These are phyloP conservation scores for Suillus bovinus DNA, from an alignment of 768 basidiomycete genomes.

Conservation along the genomic window DNA sequence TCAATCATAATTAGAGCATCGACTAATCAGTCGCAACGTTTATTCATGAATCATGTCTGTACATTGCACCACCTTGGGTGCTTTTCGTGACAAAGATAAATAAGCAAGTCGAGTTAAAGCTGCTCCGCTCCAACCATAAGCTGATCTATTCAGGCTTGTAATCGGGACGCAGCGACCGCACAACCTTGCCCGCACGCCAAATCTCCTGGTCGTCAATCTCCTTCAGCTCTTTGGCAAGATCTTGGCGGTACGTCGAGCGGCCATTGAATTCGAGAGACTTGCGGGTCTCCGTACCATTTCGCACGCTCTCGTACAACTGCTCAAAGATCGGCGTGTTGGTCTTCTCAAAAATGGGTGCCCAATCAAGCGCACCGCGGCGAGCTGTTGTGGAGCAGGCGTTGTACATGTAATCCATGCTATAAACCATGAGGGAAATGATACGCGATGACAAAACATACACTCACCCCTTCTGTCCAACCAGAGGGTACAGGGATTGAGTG, in stretches of 20 bases:
- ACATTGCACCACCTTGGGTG: constrained; percentile 26
- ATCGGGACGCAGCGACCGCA: constrained; percentile 86
- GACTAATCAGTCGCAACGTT: neutral
- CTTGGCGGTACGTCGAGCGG: constrained; percentile 87
- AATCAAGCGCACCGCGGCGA: constrained; percentile 97
- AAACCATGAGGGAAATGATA: constrained; percentile 4
- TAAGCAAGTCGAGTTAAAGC: neutral
- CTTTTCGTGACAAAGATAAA: constrained; percentile 18
- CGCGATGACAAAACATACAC: constrained; percentile 22
- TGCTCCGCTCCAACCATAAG: neutral
- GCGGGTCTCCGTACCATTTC: constrained; percentile 94
- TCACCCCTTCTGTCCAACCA: constrained; percentile 93
- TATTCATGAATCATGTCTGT: constrained; percentile 9
- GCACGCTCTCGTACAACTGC: constrained; percentile 91
- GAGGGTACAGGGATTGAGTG: constrained; percentile 96
- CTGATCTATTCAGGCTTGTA: constrained; percentile 61
- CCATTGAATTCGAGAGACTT: constrained; percentile 97
- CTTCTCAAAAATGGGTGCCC: constrained; percentile 96
- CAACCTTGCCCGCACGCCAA: constrained; percentile 95
- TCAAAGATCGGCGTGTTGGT: constrained; percentile 95
- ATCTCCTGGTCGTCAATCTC: constrained; percentile 99
- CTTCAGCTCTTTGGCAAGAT: constrained; percentile 87
- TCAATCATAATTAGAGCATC: no score
- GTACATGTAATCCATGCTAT: constrained; percentile 99
- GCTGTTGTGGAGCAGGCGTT: constrained; percentile 99